A percentile compares a stretch with the other conserved stretches of the same genome.
Conservation (phyloP, 805 yeast genomes). For the Yarrowia deformans region DNA sequence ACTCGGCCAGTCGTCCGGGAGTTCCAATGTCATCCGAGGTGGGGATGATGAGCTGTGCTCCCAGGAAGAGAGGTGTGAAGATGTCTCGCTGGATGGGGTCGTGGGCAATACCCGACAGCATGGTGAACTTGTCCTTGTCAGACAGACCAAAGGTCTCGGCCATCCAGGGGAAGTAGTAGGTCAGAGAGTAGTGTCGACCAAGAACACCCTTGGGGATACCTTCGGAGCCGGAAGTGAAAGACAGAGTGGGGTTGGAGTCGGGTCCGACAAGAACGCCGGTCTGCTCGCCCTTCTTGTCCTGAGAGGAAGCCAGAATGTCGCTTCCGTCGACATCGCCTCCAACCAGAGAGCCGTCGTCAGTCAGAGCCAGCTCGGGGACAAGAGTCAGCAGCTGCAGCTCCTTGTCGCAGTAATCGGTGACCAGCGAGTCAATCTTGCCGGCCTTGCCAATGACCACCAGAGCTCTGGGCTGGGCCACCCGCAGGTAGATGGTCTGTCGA, state of each 20-base stretch:
- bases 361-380: conserved; percentile 78
- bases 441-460: conserved; percentile 90
- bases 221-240: conserved; percentile 97
- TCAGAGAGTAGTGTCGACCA: conserved; percentile 96
- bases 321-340: conserved; percentile 55
- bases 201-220: conserved; percentile 98
- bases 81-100: conserved; percentile 99
- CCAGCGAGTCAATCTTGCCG: conserved; percentile 78
- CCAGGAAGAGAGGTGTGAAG: conserved; percentile 96
- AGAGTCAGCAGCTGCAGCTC: conserved; percentile 76
- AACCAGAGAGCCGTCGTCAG: conserved; percentile 71
- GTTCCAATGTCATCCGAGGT: conserved; percentile 98
- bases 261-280: conserved; percentile 97
- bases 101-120: conserved; percentile 98
- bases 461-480: conserved; percentile 93
- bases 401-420: conserved; percentile 74
- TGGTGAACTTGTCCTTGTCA: conserved; percentile 86
- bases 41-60: conserved; percentile 92
- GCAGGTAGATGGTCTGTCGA: conserved; percentile 89
- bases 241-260: conserved; percentile 93
- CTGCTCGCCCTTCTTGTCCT: conserved; percentile 59
- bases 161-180: conserved; percentile 99
- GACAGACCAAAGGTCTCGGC: conserved; percentile 79
- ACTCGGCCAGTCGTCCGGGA: conserved; percentile 95
- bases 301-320: conserved; percentile 62